Conservation (phyloP, 345 rosid genomes). For the Laguncularia racemosa region DNA sequence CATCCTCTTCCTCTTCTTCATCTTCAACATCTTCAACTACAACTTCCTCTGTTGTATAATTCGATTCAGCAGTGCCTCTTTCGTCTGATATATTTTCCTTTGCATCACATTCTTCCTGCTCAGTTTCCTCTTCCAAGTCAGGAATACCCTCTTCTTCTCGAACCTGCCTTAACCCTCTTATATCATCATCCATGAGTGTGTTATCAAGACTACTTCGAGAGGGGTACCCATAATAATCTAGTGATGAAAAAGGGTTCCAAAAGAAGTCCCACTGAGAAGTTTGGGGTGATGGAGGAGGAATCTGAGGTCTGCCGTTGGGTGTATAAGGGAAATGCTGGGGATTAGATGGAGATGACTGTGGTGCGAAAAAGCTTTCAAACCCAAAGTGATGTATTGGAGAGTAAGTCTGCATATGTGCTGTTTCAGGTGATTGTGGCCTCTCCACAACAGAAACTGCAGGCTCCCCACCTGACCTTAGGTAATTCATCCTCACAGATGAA, state of each 20-base stretch:
- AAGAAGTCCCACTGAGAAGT: conserved; percentile 90
- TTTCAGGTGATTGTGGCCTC: conserved; percentile 75
- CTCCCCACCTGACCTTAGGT: conserved; percentile 59
- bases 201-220: conserved; percentile 50
- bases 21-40: conserved; percentile 66
- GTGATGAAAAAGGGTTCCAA: conserved; percentile 94
- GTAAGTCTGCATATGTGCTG: conserved; percentile 44
- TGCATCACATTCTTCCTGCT: conserved; percentile 40
- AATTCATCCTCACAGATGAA: conserved; percentile 48
- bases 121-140: conserved; percentile 75
- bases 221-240: conserved; percentile 75
- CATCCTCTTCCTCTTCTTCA: conserved; percentile 37
- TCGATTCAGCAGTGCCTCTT: conserved; percentile 21
- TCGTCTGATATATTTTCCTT: conserved; percentile 22
- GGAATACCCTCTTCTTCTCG: conserved; percentile 98
- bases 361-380: conserved; percentile 50
- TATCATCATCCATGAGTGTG: conserved; percentile 61
- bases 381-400: conserved; percentile 52
- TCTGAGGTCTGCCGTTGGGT: conserved; percentile 37
- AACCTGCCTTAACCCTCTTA: conserved; percentile 74
- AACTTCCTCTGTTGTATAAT: conserved; percentile 49
- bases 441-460: conserved; percentile 70
- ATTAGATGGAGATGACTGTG: conserved; percentile 45
- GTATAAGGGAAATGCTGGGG: conserved; percentile 36
- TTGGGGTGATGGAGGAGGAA: conserved; percentile 90